A percentile compares a stretch with the other conserved stretches of the same genome.
Evolutionary conservation across 805 yeast genomes (phyloP).

Genomic region (Nakazawaea siamensis): DNA sequence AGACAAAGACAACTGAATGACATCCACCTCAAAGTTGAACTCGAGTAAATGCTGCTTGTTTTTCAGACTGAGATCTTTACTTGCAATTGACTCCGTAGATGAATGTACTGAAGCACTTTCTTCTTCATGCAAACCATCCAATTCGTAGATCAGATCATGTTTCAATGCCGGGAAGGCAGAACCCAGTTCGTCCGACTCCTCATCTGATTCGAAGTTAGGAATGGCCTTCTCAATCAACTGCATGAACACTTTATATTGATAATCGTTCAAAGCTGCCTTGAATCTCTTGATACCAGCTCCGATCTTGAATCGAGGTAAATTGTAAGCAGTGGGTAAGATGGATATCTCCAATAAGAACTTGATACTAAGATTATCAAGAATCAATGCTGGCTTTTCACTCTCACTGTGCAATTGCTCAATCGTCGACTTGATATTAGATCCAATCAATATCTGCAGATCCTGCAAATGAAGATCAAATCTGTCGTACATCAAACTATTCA

Average conservation of each 20-base stretch:
- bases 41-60: slow-evolving; percentile 61
- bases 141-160: neutral
- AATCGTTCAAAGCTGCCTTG: slow-evolving; percentile 70
- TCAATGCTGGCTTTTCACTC: slow-evolving; percentile 41
- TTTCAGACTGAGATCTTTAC: neutral
- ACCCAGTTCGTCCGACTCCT: slow-evolving; percentile 22
- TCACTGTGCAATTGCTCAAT: slow-evolving; percentile 58
- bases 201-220: slow-evolving; percentile 37
- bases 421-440: slow-evolving; percentile 71
- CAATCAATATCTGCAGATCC: slow-evolving; percentile 85
- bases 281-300: slow-evolving; percentile 74
- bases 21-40: slow-evolving; percentile 59
- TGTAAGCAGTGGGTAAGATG: slow-evolving; percentile 72
- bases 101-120: too few relatives aligned
- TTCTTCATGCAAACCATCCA: neutral
- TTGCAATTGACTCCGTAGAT: too few relatives aligned
- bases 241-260: slow-evolving; percentile 85
- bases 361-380: slow-evolving; percentile 71
- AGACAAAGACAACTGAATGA: slow-evolving; percentile 51
- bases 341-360: slow-evolving; percentile 73
- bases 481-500: slow-evolving; percentile 83
- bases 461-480: slow-evolving; percentile 67
- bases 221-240: slow-evolving; percentile 60
- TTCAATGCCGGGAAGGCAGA: slow-evolving; percentile 13
- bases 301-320: slow-evolving; percentile 62